Base-by-base conservation (phyloP, 331 rosid genomes). In the Ulmus americana region DNA sequence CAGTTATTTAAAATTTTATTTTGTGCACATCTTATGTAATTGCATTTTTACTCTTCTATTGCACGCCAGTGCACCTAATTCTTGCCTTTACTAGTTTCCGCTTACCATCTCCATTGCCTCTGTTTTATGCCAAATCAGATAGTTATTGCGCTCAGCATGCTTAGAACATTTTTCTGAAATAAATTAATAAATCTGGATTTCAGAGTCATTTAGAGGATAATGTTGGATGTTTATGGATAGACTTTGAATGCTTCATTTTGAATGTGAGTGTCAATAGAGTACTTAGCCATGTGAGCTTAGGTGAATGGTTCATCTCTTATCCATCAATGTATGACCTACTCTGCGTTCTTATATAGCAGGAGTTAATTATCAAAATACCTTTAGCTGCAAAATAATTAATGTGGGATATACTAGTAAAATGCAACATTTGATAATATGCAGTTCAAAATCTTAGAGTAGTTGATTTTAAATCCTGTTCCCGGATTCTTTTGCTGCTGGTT, bases 81-180 rank as follows among this genome's bases (percentile, higher is more conserved):
- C 48, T 64, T 40, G n/a, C 12, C 49, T 67, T 47, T 3, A 28
- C 35, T 67, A 28, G 18, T 49, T 58, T 47, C 51, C 45, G 52
- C 20, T 68, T 5, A 20, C n/a, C 20, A 39, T 59, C 22, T 45
- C 11, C 35, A 42, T 55, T 70, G 56, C 60, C 54, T 47, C 61
- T 73, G 63, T 64, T 53, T 71, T 61, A 44, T 74, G 49, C 71
- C 60, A n/a, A 10, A 50, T 74, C 42, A 63, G 47, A 64, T 11
- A n/a, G 1, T 16, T n/a, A 39, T 46, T 42, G 49, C 13, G 0
- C 12, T 44, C 6, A n/a, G 18, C 55, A 55, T 13, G 49, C 63
- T 56, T 20, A 28, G 55, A 45, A 47, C 12, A 10, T 8, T 45
- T 12, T 45, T 35, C 49, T 28, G 15, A 7, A 38, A 70, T 13